Base-by-base conservation (phyloP, 495 filamentous ascomycete genomes). In the Penicillium bovifimosum region DNA sequence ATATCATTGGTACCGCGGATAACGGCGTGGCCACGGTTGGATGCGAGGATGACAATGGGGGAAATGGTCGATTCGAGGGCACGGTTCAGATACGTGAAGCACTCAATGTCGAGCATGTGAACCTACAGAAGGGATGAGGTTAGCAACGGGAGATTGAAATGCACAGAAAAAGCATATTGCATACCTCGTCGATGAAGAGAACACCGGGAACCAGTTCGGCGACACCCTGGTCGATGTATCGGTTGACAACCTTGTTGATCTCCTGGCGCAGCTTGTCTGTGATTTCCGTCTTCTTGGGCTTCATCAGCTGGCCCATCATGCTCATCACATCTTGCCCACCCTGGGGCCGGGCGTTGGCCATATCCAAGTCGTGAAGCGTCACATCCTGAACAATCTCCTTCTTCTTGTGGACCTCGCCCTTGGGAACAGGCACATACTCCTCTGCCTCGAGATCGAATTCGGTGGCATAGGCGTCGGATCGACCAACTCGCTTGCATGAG, bases 381-480 rank as follows among this genome's bases (percentile, higher is more conserved):
- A 98, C 93, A 64, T 97, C 93, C 67, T 98, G 93, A n/a, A 98
- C 93, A 50, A 97, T 92, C 73, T 98, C 93, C 76, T 98, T 98
- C 81, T 96, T 96, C 79, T 97, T 98, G 74, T 96, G 93, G 34
- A 98, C 93, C 60, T 98, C 93, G 36, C 93, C 93, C 73, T 98
- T 96, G 16, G 93, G 93, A 52, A 98, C 93, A 5, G 93, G 93
- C 43, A 97, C 93, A 68, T 97, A 97, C 68, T 98, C 93, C 65
- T 97, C 93, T 0, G 93, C 93, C 76, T 97, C 93, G 16, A 96
- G 83, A 74, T 98, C 93, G 67, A 97, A 98, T 63, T 98, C 93
- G 16, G 93, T 97, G 17, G 90, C 90, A 68, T 96, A 97, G 17
- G 93, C 92, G 63, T 97, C 95, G 8, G 88, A 93, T 54, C 93